Base-by-base conservation (phyloP, 2,329 filamentous ascomycete genomes). In the Sporothrix inflata region DNA sequence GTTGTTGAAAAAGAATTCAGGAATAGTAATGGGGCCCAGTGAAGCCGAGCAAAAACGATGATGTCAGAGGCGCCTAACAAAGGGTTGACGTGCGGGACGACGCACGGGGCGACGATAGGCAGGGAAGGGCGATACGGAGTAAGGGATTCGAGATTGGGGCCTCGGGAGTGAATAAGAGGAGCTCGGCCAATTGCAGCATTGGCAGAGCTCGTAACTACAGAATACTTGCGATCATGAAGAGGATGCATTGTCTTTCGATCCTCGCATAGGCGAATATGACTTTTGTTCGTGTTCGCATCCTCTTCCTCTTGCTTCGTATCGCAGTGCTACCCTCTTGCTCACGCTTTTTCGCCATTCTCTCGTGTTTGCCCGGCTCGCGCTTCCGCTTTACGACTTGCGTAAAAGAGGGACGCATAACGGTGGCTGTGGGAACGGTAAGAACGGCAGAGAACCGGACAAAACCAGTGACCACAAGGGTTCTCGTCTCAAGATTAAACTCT, bases 11-110 rank as follows among this genome's bases (percentile, higher is more conserved):
- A 5, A 8, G 14, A 65, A 65, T 27, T 45, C n/a, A 47, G 27
- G 21, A 65, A 42, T 4, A 14, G n/a, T 7, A 61, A 47, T 47
- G 40, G 38, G n/a, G 1, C 21, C n/a, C n/a, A 65, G 8, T 7
- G 40, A 65, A 19, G 40, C 21, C 24, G 38, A 9, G 14, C 40
- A 42, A 49, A 34, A 66, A 49, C 61, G 24, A 66, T 66, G 61
- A 66, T 66, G 61, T 66, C 61, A 66, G 60, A 65, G 61, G 61
- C 61, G 61, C 61, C 61, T 11, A 6, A 47, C 40, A 34, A 66
- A 66, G 61, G 16, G 42, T 27, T 16, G 7, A 42, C n/a, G 8
- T 40, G 57, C 19, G 57, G 34, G 34, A 24, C 57, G 57, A 61
- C 40, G 34, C 57, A 34, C 34, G 27, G 57, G 57, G 57, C 57